Conservation (phyloP, 345 rosid genomes). For the Durio zibethinus region DNA sequence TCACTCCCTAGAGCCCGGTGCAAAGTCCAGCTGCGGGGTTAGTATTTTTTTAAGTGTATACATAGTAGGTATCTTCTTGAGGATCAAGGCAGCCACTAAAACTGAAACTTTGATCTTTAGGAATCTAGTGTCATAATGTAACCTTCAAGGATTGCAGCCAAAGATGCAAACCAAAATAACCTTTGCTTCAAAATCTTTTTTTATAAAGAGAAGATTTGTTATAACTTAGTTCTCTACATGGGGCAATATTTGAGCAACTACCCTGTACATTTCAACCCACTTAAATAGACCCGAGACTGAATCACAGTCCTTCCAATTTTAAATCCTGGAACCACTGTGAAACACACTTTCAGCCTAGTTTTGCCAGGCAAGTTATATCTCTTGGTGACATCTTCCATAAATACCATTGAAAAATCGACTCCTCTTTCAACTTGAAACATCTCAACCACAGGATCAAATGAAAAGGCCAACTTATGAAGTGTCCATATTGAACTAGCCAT, state of each 20-base stretch:
- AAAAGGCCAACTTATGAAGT: conserved; percentile 74
- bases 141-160: conserved; percentile 7
- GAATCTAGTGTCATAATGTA: conserved; percentile 13
- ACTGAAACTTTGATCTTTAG: conserved; percentile 17
- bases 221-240: conserved; percentile 11
- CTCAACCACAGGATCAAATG: conserved; percentile 78
- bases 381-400: conserved; percentile 73
- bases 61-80: conserved; percentile 6
- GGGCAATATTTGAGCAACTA: conserved; percentile 17
- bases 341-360: conserved; percentile 61
- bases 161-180: conserved; percentile 16
- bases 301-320: conserved; percentile 67
- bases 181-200: conserved; percentile 1
- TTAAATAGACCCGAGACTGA: conserved; percentile 76
- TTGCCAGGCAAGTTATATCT: conserved; percentile 30
- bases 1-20: conserved; percentile 5
- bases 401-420: conserved; percentile 69
- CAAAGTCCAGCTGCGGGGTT: conserved; percentile 4
- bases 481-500: conserved; percentile 90
- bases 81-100: conserved; percentile 14
- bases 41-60: conserved; percentile 2
- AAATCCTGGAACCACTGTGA: conserved; percentile 92
- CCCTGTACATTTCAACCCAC: conserved; percentile 43
- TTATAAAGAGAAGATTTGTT: not conserved
- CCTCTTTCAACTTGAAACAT: conserved; percentile 86